These are phyloP conservation scores for Aspergillus versicolor DNA, from an alignment of 2,329 filamentous ascomycete species.

Conservation along the genomic window DNA sequence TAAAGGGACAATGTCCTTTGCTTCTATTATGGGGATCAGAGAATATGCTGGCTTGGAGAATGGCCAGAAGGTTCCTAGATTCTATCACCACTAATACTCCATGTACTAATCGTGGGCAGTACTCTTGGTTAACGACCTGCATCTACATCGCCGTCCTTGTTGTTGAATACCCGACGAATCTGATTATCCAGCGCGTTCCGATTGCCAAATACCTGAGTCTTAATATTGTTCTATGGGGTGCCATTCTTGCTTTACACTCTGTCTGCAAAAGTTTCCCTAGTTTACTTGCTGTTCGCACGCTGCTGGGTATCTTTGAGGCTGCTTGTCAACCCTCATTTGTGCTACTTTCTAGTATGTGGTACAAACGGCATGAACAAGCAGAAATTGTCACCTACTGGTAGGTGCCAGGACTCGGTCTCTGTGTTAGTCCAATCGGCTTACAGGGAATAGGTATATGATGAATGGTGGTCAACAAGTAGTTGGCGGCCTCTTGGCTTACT, in stretches of 20 bases:
- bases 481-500: constrained; percentile 66
- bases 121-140: constrained; percentile 70
- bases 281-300: constrained; percentile 60
- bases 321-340: constrained; percentile 68
- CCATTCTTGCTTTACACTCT: constrained; percentile 60
- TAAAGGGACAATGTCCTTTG: constrained; percentile 43
- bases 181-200: constrained; percentile 62
- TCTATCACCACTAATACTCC: too few relatives aligned
- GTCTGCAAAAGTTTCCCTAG: constrained; percentile 61
- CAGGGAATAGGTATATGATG: constrained; percentile 62
- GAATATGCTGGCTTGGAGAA: constrained; percentile 48
- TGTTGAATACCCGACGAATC: constrained; percentile 72
- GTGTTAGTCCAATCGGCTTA: background rate
- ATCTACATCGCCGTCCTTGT: constrained; percentile 71
- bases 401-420: background rate
- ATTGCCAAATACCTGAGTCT: constrained; percentile 66
- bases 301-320: constrained; percentile 71
- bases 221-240: constrained; percentile 65
- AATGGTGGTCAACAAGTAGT: constrained; percentile 72
- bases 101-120: constrained; percentile 42
- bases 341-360: constrained; percentile 69
- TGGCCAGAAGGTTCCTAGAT: constrained; percentile 32
- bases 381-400: constrained; percentile 68
- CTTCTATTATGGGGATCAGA: constrained; percentile 42
- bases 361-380: constrained; percentile 67